Conservation (phyloP, 441 rosid species). For the Mallotus japonicus region DNA sequence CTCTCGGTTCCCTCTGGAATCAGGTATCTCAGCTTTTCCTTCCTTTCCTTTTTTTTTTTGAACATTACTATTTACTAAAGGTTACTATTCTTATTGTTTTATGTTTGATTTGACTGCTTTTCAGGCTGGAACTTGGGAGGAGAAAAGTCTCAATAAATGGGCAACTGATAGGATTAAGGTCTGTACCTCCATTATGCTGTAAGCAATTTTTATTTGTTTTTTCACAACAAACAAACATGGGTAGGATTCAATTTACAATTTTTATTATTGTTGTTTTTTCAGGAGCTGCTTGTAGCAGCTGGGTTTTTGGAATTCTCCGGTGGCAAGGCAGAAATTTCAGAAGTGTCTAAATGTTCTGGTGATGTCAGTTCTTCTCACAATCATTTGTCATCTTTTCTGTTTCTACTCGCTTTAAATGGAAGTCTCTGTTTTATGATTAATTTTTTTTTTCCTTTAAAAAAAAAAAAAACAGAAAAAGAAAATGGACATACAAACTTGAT, state of each 20-base stretch:
- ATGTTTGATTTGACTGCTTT: background rate
- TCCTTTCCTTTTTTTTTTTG: background rate
- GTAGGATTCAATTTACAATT: background rate
- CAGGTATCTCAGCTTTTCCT: background rate
- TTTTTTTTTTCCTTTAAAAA: no score
- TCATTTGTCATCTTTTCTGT: no score
- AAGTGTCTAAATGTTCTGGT: constrained; percentile 68
- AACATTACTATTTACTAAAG: no score
- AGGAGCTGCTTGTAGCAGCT: constrained; percentile 70
- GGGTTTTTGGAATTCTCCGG: constrained; percentile 61
- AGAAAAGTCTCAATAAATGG: constrained; percentile 78
- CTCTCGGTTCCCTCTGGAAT: no score
- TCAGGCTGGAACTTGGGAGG: constrained; percentile 96
- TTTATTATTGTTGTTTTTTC: background rate
- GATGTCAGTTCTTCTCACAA: constrained; percentile 54
- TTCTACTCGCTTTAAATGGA: no score
- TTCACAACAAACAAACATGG: background rate
- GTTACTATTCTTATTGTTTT: no score
- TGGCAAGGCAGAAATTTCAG: constrained; percentile 68
- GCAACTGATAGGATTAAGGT: constrained; percentile 78
- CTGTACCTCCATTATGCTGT: constrained; percentile 13
- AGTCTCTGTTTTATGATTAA: no score
- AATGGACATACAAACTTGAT: no score
- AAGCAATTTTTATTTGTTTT: constrained; percentile 10
- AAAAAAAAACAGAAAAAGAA: no score